Conservation (phyloP, 345 rosid species). For the Boechera divaricarpa region DNA sequence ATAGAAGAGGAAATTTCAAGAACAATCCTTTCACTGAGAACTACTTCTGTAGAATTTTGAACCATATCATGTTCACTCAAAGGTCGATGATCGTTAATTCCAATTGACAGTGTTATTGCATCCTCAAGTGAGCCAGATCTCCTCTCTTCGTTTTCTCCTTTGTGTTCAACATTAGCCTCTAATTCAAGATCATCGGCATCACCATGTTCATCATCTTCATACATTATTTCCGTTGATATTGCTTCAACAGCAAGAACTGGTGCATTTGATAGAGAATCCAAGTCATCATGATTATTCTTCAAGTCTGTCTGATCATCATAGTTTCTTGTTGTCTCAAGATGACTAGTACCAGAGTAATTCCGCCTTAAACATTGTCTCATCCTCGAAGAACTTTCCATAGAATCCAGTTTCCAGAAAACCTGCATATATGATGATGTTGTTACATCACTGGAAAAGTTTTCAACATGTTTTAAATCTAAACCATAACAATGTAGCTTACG, state of each 20-base stretch:
- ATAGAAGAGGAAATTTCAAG: conserved; percentile 89
- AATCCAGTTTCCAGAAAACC: conserved; percentile 94
- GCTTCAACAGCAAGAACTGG: conserved; percentile 75
- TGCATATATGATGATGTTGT: conserved; percentile 41
- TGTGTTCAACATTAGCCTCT: conserved; percentile 48
- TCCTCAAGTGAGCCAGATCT: conserved; percentile 57
- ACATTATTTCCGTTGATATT: conserved; percentile 66
- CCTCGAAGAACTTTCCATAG: conserved; percentile 91
- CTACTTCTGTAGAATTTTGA: conserved; percentile 56
- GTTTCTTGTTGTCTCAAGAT: conserved; percentile 75
- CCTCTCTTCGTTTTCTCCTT: conserved; percentile 50
- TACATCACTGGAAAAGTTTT: conserved; percentile 21
- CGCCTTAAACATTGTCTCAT: conserved; percentile 83
- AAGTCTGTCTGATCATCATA: conserved; percentile 57
- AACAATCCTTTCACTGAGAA: conserved; percentile 80
- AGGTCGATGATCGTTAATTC: conserved; percentile 57
- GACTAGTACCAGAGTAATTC: conserved; percentile 69
- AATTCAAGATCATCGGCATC: conserved; percentile 57
- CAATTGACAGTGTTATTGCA: conserved; percentile 48
- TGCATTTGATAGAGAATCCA: conserved; percentile 54
- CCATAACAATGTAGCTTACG: conserved; percentile 52
- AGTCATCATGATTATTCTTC: conserved; percentile 51
- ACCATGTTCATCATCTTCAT: conserved; percentile 74
- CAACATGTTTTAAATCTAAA: background rate
- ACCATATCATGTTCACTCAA: conserved; percentile 57